These are phyloP conservation scores for Solanum tarijense DNA, from an alignment of 257 asterid species.

Conservation along the genomic window DNA sequence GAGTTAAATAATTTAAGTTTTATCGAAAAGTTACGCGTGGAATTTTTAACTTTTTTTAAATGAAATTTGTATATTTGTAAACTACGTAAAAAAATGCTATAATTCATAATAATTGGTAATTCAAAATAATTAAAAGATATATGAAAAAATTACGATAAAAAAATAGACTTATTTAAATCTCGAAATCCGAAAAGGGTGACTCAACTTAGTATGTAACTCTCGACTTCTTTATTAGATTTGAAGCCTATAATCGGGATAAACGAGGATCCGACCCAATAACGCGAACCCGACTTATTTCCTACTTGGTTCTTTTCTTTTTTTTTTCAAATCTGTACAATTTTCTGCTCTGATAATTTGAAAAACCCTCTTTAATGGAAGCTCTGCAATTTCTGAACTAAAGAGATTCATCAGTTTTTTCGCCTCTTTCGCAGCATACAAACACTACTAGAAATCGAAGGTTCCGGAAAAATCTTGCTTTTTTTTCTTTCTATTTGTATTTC, in stretches of 20 bases:
- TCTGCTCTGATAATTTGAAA: background rate
- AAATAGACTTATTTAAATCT: too few species aligned
- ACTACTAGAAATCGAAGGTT: background rate
- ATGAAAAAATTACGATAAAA: too few species aligned
- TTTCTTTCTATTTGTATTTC: background rate
- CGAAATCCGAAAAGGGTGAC: fast-evolving
- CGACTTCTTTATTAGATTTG: background rate
- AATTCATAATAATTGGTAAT: too few species aligned
- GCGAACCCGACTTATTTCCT: background rate
- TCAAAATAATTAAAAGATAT: too few species aligned
- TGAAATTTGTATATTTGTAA: too few species aligned
- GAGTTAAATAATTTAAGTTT: too few species aligned
- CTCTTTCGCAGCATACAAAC: background rate
- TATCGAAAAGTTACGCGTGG: fast-evolving
- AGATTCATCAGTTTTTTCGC: background rate
- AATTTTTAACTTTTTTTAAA: too few species aligned
- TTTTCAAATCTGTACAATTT: background rate
- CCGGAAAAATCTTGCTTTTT: background rate
- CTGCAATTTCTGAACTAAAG: background rate
- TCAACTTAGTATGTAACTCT: background rate
- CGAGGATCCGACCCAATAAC: background rate
- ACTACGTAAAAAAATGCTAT: too few species aligned
- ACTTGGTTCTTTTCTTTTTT: background rate
- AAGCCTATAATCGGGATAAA: background rate
- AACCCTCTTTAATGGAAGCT: background rate